Conservation (phyloP, 1,284 basidiomycete genomes). For the Sanguinoderma infundibulare region DNA sequence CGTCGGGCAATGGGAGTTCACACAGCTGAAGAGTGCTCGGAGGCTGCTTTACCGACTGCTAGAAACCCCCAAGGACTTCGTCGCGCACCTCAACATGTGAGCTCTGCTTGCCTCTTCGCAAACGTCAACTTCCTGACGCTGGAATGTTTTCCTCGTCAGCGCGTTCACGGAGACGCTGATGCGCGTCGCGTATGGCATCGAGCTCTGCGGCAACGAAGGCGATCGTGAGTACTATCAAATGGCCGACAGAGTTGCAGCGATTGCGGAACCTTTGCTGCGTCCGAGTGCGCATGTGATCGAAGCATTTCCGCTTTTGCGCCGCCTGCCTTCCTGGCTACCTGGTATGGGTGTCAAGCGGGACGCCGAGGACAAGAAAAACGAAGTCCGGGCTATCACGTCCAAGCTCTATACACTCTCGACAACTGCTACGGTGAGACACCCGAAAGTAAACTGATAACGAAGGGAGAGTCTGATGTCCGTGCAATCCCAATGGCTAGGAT, state of each 20-base stretch:
- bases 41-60: neutral
- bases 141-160: neutral
- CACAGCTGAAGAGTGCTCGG: neutral
- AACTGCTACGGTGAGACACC: neutral
- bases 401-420: neutral
- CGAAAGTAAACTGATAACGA: neutral
- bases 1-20: neutral
- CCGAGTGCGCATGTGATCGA: neutral
- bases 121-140: too few relatives aligned
- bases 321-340: neutral
- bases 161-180: neutral
- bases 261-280: neutral
- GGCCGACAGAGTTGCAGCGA: neutral
- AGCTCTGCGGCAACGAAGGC: neutral
- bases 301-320: neutral
- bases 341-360: neutral
- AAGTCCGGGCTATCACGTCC: neutral
- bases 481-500: neutral
- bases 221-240: neutral
- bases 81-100: neutral
- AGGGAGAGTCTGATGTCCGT: neutral
- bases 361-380: neutral
- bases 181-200: neutral
- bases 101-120: neutral
- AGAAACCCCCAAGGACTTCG: neutral